These are phyloP conservation scores for Lactarius deliciosus DNA, from an alignment of 768 basidiomycete species.

Conservation along the genomic window DNA sequence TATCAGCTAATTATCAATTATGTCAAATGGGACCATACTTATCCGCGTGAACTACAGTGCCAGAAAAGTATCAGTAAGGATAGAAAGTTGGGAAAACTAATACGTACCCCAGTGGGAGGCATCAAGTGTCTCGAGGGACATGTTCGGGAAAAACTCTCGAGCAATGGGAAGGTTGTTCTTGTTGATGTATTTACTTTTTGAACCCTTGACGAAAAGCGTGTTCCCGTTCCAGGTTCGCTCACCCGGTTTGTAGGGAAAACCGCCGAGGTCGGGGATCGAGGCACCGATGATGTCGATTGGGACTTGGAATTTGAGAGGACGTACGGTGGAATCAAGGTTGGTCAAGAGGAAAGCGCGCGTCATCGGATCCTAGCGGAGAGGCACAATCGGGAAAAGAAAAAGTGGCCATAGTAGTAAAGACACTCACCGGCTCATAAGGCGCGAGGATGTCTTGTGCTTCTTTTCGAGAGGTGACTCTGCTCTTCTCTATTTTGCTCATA, in stretches of 20 bases:
- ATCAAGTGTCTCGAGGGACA: slow-evolving; percentile 61
- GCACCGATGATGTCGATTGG: slow-evolving; percentile 66
- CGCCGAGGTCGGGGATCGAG: slow-evolving; percentile 66
- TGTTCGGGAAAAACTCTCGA: slow-evolving; percentile 70
- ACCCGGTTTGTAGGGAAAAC: slow-evolving; percentile 69
- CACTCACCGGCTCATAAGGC: slow-evolving; percentile 58
- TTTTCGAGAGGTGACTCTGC: slow-evolving; percentile 56
- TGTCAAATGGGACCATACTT: slow-evolving; percentile 40
- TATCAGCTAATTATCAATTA: slow-evolving; percentile 1
- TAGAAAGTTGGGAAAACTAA: not conserved
- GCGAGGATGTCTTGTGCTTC: slow-evolving; percentile 68
- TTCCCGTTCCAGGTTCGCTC: slow-evolving; percentile 55
- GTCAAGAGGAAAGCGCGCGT: slow-evolving; percentile 85
- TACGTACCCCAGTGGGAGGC: slow-evolving; percentile 84
- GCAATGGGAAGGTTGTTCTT: slow-evolving; percentile 61
- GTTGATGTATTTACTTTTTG: slow-evolving; percentile 82
- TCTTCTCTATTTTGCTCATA: slow-evolving; percentile 71
- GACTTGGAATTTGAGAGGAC: slow-evolving; percentile 63
- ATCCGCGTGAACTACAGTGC: slow-evolving; percentile 72
- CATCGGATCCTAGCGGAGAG: slow-evolving; percentile 56
- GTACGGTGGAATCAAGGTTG: slow-evolving; percentile 54
- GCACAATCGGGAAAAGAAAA: not conserved
- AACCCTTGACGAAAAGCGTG: slow-evolving; percentile 75
- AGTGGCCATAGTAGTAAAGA: not conserved
- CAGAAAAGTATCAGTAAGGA: not conserved